phyloP scores from a whole-genome alignment of 2,329 filamentous ascomycete genomes.

The Furcasterigmium furcatum region DNA sequence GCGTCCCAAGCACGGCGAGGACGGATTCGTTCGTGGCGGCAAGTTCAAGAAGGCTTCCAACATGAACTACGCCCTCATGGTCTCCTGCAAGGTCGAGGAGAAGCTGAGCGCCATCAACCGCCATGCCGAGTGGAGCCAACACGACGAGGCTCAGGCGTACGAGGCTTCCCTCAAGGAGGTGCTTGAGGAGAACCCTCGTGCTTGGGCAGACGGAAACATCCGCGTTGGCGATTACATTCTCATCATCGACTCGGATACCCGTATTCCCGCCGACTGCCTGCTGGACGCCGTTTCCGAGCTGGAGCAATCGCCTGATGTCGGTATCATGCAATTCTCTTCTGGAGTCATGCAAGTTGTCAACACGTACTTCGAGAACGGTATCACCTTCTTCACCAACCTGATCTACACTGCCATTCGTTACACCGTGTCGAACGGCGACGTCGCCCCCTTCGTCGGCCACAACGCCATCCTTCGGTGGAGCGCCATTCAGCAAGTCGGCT shows the following conservation, averaged over 20 bases:
- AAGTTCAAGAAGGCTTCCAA: conserved; percentile 72
- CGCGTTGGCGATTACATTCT: conserved; percentile 82
- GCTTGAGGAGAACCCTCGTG: conserved; percentile 64
- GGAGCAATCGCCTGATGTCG: conserved; percentile 75
- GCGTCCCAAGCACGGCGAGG: conserved; percentile 59
- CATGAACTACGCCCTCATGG: conserved; percentile 69
- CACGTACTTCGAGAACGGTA: conserved; percentile 69
- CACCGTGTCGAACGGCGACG: conserved; percentile 73
- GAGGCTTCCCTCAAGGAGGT: conserved; percentile 62
- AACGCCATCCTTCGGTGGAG: conserved; percentile 75
- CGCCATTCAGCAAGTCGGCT: conserved; percentile 70
- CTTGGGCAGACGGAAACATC: conserved; percentile 83
- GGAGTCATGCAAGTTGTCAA: conserved; percentile 77
- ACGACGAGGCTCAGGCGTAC: conserved; percentile 66
- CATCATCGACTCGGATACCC: conserved; percentile 76
- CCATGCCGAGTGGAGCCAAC: conserved; percentile 60
- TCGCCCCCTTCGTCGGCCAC: conserved; percentile 78
- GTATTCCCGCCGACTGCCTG: conserved; percentile 73
- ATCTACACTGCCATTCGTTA: conserved; percentile 76
- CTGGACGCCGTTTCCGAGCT: conserved; percentile 79
- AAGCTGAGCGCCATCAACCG: conserved; percentile 58
- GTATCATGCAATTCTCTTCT: conserved; percentile 74
- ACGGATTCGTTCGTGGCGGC: conserved; percentile 59
- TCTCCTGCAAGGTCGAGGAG: conserved; percentile 69
- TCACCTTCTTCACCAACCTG: conserved; percentile 70